These are phyloP conservation scores for Nematocida sp. DNA, from an alignment of 371 early-diverging fungal species.

Conservation along the genomic window DNA sequence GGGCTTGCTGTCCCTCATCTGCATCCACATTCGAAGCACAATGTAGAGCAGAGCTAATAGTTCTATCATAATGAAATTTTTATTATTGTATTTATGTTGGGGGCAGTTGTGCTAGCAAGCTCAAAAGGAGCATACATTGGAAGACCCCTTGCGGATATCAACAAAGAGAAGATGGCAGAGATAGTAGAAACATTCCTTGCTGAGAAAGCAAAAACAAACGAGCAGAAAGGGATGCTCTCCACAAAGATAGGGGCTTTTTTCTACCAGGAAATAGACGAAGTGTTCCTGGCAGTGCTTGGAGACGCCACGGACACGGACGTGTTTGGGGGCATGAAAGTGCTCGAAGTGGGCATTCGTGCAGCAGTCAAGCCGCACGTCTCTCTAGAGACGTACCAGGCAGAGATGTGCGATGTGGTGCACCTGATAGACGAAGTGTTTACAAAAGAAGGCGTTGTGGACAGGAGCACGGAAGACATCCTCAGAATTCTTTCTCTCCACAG, in stretches of 20 bases:
- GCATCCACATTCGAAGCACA: neutral
- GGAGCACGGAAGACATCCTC: conserved; percentile 28
- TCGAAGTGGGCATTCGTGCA: conserved; percentile 21
- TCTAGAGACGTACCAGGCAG: neutral
- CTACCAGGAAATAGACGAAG: conserved; percentile 41
- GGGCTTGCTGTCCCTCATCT: neutral
- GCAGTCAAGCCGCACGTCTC: neutral
- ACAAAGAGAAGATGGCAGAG: conserved; percentile 18
- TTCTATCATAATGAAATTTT: neutral
- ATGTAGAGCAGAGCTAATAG: neutral
- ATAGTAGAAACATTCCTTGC: conserved; percentile 29
- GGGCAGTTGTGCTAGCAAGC: conserved; percentile 34
- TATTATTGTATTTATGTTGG: conserved; percentile 45
- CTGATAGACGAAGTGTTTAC: conserved; percentile 39
- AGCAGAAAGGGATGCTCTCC: neutral
- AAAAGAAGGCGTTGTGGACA: conserved; percentile 27
- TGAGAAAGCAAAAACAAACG: neutral
- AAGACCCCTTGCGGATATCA: conserved; percentile 23
- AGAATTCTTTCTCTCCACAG: conserved; percentile 14
- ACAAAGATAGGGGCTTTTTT: conserved; percentile 39
- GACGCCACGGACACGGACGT: conserved; percentile 12
- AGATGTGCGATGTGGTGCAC: conserved; percentile 1
- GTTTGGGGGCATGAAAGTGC: conserved; percentile 10
- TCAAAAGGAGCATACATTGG: conserved; percentile 24
- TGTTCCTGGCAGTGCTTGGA: conserved; percentile 16